phyloP scores from a whole-genome alignment of 495 filamentous ascomycete species.

The Xanthoparmelia taractica region DNA sequence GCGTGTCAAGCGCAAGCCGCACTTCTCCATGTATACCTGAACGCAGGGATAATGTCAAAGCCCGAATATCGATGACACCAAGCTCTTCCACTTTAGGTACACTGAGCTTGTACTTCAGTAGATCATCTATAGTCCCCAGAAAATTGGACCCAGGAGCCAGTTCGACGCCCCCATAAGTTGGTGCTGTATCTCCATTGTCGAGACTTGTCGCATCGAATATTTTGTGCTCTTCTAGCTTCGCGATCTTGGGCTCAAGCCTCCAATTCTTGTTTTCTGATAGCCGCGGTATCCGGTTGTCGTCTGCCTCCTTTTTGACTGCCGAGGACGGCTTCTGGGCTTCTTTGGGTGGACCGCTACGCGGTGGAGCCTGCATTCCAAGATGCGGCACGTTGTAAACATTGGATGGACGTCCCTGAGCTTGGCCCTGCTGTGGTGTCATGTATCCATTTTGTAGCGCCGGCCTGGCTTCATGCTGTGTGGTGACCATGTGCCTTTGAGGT shows the following conservation, averaged over 20 bases:
- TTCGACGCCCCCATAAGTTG: conserved; percentile 38
- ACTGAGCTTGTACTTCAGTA: conserved; percentile 58
- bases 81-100: conserved; percentile 70
- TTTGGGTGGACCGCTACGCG: conserved; percentile 6
- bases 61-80: conserved; percentile 81
- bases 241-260: conserved; percentile 1
- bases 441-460: conserved; percentile 22
- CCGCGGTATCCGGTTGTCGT: neutral
- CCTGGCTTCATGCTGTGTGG: conserved; percentile 16
- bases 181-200: neutral
- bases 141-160: conserved; percentile 48
- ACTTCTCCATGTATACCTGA: conserved; percentile 85
- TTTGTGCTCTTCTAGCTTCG: neutral
- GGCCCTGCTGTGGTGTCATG: conserved; percentile 8
- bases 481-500: conserved; percentile 16
- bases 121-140: conserved; percentile 50
- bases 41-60: conserved; percentile 86
- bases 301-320: conserved; percentile 1
- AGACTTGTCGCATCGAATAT: conserved; percentile 9
- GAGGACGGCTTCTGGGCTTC: conserved; percentile 9
- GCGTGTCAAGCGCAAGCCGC: conserved; percentile 75
- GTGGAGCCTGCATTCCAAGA: conserved; percentile 12
- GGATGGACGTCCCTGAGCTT: conserved; percentile 14
- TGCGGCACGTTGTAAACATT: conserved; percentile 11
- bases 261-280: neutral